Evolutionary conservation across 2,329 filamentous ascomycete genomes (phyloP), one percentile per base, ranked within the genome.

Genomic region (Parafenestella ontariensis): DNA sequence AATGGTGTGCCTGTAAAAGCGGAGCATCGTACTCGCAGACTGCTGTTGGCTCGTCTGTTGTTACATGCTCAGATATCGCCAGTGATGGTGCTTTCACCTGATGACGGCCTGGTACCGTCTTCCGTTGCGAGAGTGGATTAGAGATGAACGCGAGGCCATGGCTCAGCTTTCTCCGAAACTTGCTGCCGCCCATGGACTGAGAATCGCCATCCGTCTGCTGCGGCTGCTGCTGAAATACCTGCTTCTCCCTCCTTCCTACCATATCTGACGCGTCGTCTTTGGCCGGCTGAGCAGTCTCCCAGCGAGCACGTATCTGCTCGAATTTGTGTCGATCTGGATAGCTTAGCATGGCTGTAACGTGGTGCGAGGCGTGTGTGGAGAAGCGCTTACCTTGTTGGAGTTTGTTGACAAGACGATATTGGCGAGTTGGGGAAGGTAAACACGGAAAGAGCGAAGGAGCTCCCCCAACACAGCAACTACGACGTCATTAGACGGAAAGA

Each of bases 91-190:
- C 45, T 20, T 43, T 56, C 39, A 33, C 17, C 11, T 51, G 49
- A 23, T 58, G 62, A 28, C 60, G 61, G 23, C 49, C 62, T 3
- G 64, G 52, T 6, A 59, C 61, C 2, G 37, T 59, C 49, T 70
- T 72, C 39, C 66, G 68, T 49, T 73, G 70, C n/a, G 60, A 60
- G 33, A 73, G 64, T 21, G 69, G 66, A 29, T 66, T 66, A 18
- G 70, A 71, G 46, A 74, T 69, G 53, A 71, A 62, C 20, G 70
- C 69, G 46, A 74, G 54, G 20, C 71, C 68, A 54, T 74, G 54
- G 43, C 68, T 74, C 46, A 75, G 64, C 54, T 70, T 75, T 18
- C 69, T 64, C 6, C 72, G 68, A 46, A 75, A 71, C 23, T 62
- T 71, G 57, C 66, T 66, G 24, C 55, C 47, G 43, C 54, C 50